phyloP scores from a whole-genome alignment of 371 early-diverging fungal genomes.

The Mucor sp. region DNA sequence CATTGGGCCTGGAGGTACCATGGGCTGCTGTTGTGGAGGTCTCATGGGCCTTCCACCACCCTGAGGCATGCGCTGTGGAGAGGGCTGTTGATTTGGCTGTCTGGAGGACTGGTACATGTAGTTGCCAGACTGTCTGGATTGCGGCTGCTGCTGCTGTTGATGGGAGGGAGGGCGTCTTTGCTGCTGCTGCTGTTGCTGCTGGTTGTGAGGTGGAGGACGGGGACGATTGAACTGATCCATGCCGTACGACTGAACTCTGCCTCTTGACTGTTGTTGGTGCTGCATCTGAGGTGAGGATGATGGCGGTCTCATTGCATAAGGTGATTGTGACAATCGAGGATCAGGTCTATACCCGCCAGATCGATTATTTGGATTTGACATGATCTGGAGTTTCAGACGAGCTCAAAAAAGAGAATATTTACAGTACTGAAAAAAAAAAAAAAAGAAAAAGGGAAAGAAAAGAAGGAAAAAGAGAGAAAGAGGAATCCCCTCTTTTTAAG shows the following conservation, averaged over 20 bases:
- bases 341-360: slow-evolving; percentile 21
- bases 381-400: not conserved
- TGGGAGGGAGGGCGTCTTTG: not conserved
- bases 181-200: slow-evolving; percentile 2
- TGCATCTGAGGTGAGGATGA: slow-evolving; percentile 9
- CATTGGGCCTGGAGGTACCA: slow-evolving; percentile 6
- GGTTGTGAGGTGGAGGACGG: slow-evolving; percentile 20
- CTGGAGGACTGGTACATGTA: slow-evolving; percentile 5
- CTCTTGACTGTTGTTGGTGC: not conserved
- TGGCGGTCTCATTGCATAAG: slow-evolving; percentile 14
- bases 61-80: not conserved
- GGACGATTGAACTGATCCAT: slow-evolving; percentile 19
- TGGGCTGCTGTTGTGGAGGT: slow-evolving; percentile 12
- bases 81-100: not conserved
- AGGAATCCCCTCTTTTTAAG: slow-evolving; percentile 13
- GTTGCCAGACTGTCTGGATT: not conserved
- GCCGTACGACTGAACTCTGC: slow-evolving; percentile 13
- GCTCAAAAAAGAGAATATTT: slow-evolving; percentile 4
- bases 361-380: slow-evolving; percentile 28
- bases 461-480: slow-evolving; percentile 11
- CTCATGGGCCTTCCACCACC: slow-evolving; percentile 9
- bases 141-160: slow-evolving; percentile 3
- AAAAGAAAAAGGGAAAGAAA: slow-evolving; percentile 4
- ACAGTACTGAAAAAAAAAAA: slow-evolving; percentile 9
- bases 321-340: slow-evolving; percentile 21